Evolutionary conservation across 768 basidiomycete genomes (phyloP), one percentile per base, ranked within the genome.

Genomic region (Hygrocybe coccinea): DNA sequence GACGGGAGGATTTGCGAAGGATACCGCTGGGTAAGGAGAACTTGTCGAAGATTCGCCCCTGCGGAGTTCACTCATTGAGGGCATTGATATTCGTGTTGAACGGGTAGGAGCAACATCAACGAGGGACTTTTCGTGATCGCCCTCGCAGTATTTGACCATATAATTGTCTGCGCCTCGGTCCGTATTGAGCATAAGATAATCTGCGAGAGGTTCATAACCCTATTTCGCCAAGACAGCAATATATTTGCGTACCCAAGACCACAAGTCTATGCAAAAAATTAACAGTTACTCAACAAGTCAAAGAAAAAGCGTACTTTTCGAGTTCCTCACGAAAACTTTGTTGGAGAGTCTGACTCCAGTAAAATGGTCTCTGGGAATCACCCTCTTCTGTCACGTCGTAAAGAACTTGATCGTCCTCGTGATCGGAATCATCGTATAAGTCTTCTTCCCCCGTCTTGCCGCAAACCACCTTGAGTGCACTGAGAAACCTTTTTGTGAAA

Each of bases 131-230:
- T 90, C 89, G 55, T 88, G 87, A 38, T 82, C 84, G 43, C 80
- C 86, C 70, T 89, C 87, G 66, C 91, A 92, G 65, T 86, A 90
- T 68, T 90, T 92, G 71, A 93, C 87, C 91, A 93, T 93, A 69
- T 89, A 93, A 68, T 92, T 91, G 73, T 92, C 91, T 1, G 89
- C 86, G 36, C 80, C 86, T 50, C 91, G 83, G 66, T 93, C 92
- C 17, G 93, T 95, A 68, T 94, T 95, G 51, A 91, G 82, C 87
- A 95, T 95, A 43, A 95, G 76, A 70, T 88, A 92, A 70, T 95
- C 91, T 89, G 58, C 21, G 55, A 1, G 19, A 50, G 52, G 41
- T 36, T 41, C 45, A 51, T 55, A 29, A 50, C 36, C 19, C 17
- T n/a, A 46, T 24, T 35, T 17, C 3, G 12, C 8, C 21, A 25